Percentiles rank a stretch among this genome's conserved stretches.
These are phyloP conservation scores for Peniophora sp. DNA, from an alignment of 1,284 basidiomycete species.

Conservation along the genomic window DNA sequence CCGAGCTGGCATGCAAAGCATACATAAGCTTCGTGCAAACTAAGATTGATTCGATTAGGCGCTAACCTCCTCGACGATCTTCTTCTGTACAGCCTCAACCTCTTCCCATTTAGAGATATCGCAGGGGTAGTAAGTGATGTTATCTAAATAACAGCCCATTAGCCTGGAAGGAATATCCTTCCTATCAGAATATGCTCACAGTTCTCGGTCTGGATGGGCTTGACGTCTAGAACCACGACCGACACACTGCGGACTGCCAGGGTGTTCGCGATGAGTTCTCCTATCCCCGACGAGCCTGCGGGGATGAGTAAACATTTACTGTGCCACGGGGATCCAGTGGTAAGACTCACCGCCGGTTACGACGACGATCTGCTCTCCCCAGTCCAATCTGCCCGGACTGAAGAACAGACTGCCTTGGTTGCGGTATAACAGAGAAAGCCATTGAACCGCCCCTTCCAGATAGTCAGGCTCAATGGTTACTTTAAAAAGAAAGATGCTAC, in stretches of 20 bases:
- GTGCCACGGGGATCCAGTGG: not conserved
- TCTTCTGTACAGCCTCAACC: conserved; percentile 64
- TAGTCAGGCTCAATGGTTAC: conserved; percentile 1
- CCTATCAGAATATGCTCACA: conserved; percentile 33
- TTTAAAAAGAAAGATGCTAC: no score
- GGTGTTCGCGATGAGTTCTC: conserved; percentile 78
- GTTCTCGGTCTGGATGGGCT: conserved; percentile 69
- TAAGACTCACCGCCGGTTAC: conserved; percentile 71
- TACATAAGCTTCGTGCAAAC: not conserved
- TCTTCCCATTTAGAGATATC: conserved; percentile 85
- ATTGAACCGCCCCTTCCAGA: conserved; percentile 53
- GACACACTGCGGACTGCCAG: conserved; percentile 74
- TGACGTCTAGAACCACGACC: conserved; percentile 81
- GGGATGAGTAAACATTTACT: not conserved
- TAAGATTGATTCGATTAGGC: not conserved
- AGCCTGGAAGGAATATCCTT: not conserved
- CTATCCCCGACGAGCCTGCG: conserved; percentile 82
- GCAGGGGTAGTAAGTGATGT: conserved; percentile 78
- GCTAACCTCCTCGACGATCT: conserved; percentile 66
- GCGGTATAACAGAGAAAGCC: conserved; percentile 64
- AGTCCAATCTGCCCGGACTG: conserved; percentile 55
- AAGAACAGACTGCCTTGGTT: conserved; percentile 64
- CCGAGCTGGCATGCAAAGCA: conserved; percentile 51
- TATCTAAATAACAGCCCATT: conserved; percentile 36
- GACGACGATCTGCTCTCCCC: conserved; percentile 81